Percentiles rank a stretch among this genome's conserved stretches.
These are phyloP conservation scores for Urtica urens DNA, from an alignment of 306 rosid genomes.

Conservation along the genomic window DNA sequence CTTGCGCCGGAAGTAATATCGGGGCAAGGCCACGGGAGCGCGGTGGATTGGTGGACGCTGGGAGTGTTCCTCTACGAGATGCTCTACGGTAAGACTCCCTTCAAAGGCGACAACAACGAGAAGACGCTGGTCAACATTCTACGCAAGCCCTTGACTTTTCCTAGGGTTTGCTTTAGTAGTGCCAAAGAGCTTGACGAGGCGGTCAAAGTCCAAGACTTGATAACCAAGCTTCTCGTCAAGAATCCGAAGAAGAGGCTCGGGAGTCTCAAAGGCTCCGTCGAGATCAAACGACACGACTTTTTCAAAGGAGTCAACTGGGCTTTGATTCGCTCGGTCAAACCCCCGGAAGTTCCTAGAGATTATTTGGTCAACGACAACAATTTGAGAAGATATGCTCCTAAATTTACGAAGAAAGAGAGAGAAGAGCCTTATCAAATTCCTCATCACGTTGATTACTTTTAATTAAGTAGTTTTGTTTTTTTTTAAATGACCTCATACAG, in stretches of 20 bases:
- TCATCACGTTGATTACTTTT: constrained; percentile 65
- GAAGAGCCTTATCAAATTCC: constrained; percentile 72
- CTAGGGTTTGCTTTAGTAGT: constrained; percentile 43
- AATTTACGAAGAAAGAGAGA: constrained; percentile 59
- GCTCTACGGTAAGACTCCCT: constrained; percentile 81
- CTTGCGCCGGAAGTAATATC: constrained; percentile 89
- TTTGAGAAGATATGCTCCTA: constrained; percentile 19
- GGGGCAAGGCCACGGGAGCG: constrained; percentile 94
- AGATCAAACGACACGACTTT: constrained; percentile 86
- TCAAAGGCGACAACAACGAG: constrained; percentile 92
- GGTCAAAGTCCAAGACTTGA: constrained; percentile 71
- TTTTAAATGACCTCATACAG: too few relatives aligned
- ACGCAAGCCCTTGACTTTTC: constrained; percentile 59
- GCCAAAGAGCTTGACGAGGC: constrained; percentile 68
- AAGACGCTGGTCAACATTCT: constrained; percentile 69
- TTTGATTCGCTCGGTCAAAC: constrained; percentile 68
- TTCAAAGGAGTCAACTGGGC: constrained; percentile 90
- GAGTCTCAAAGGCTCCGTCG: constrained; percentile 68
- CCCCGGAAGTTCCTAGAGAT: constrained; percentile 69
- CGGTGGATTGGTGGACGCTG: constrained; percentile 96
- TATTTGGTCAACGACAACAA: constrained; percentile 2
- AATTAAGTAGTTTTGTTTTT: background rate
- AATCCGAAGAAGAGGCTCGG: constrained; percentile 91
- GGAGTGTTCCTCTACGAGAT: constrained; percentile 88
- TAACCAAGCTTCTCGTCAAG: constrained; percentile 71